phyloP scores from a whole-genome alignment of 495 filamentous ascomycete genomes.

The Penicillium macrosclerotiorum region DNA sequence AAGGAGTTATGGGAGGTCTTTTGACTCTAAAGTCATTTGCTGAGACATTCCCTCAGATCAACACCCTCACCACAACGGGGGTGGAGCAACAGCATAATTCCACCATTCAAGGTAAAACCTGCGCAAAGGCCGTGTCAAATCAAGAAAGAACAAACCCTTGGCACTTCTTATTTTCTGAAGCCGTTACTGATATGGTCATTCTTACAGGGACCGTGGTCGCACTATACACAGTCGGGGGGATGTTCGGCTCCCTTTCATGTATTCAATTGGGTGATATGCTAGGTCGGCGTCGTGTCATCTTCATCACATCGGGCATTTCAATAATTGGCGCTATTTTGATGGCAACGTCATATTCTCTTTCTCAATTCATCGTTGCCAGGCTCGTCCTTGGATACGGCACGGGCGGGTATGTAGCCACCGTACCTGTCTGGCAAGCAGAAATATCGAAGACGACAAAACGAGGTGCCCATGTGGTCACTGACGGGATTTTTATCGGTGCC shows the following conservation, averaged over 20 bases:
- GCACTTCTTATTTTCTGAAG: too few relatives aligned
- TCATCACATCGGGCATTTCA: constrained; percentile 27
- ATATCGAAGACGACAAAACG: too few relatives aligned
- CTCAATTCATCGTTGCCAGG: constrained; percentile 46
- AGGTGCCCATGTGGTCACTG: too few relatives aligned
- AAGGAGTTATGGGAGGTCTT: constrained; percentile 27
- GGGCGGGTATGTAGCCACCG: too few relatives aligned
- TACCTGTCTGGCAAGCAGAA: too few relatives aligned
- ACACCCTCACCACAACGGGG: constrained; percentile 34
- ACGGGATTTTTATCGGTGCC: too few relatives aligned
- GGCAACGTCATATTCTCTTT: constrained; percentile 36
- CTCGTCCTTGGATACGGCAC: too few relatives aligned
- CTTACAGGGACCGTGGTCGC: constrained; percentile 37
- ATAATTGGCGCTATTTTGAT: constrained; percentile 44
- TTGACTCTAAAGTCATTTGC: constrained; percentile 28
- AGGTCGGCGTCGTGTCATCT: constrained; percentile 33
- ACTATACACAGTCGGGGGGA: constrained; percentile 34
- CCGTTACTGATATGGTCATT: too few relatives aligned
- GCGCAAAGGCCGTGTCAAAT: not conserved
- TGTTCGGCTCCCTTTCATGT: constrained; percentile 33
- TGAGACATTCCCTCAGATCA: constrained; percentile 41
- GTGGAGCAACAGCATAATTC: constrained; percentile 20
- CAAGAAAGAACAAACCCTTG: too few relatives aligned
- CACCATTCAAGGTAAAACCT: constrained; percentile 26
- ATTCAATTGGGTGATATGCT: constrained; percentile 32